phyloP scores from a whole-genome alignment of 176 grass and related monocot genomes.

The Hordeum marinum region DNA sequence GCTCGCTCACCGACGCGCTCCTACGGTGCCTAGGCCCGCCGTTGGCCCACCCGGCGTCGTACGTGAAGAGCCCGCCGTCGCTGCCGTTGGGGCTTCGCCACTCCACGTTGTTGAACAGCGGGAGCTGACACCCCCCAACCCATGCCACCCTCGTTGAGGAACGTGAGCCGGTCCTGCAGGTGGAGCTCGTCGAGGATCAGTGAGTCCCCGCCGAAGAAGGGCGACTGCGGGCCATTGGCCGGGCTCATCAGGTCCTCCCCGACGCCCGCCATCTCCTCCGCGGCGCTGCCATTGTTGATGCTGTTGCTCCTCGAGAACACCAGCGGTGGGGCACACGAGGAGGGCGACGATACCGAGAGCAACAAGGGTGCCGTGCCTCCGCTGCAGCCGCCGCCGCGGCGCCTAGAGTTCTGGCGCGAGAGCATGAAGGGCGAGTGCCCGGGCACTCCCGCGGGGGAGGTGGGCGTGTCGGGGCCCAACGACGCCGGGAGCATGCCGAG shows the following conservation, averaged over 20 bases:
- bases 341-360: slow-evolving; percentile 60
- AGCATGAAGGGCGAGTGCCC: slow-evolving; percentile 42
- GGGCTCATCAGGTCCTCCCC: slow-evolving; percentile 69
- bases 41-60: slow-evolving; percentile 31
- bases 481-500: slow-evolving; percentile 52
- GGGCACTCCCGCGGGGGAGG: neutral
- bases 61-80: slow-evolving; percentile 24
- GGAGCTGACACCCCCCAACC: slow-evolving; percentile 24
- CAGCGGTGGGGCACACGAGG: slow-evolving; percentile 52
- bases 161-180: slow-evolving; percentile 79
- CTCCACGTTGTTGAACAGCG: slow-evolving; percentile 30
- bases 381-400: neutral
- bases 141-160: slow-evolving; percentile 42
- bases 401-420: slow-evolving; percentile 70
- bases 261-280: slow-evolving; percentile 28
- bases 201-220: slow-evolving; percentile 39
- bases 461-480: slow-evolving; percentile 42
- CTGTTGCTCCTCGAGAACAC: slow-evolving; percentile 60
- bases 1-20: slow-evolving; percentile 73
- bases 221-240: slow-evolving; percentile 24
- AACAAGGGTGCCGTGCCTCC: slow-evolving; percentile 43
- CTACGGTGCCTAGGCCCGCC: slow-evolving; percentile 55
- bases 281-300: slow-evolving; percentile 31
- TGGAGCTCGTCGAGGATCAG: slow-evolving; percentile 60
- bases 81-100: slow-evolving; percentile 35